A percentile compares a stretch with the other conserved stretches of the same genome.
phyloP scores from a whole-genome alignment of 2,329 filamentous ascomycete species.

The Exophiala spinifera region DNA sequence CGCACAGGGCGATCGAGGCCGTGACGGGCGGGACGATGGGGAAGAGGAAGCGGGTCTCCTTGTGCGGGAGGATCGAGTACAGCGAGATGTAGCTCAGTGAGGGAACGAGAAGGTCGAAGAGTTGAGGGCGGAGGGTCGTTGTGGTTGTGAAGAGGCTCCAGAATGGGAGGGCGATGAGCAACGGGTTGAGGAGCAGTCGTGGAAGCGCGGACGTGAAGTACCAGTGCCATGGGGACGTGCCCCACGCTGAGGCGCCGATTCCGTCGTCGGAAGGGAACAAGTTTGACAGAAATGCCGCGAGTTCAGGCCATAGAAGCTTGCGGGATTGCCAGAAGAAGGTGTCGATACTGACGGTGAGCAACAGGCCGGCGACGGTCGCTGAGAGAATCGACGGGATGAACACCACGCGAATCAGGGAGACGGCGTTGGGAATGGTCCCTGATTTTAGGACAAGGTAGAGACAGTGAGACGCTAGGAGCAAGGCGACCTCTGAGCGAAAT shows the following conservation, averaged over 20 bases:
- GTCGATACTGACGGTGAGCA: slow-evolving; percentile 71
- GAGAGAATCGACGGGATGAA: slow-evolving; percentile 65
- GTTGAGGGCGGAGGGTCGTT: slow-evolving; percentile 39
- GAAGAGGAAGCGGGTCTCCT: slow-evolving; percentile 93
- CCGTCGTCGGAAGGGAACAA: slow-evolving; percentile 67
- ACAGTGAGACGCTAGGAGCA: slow-evolving; percentile 69
- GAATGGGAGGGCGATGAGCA: slow-evolving; percentile 41
- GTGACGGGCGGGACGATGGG: slow-evolving; percentile 82
- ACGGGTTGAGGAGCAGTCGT: slow-evolving; percentile 77
- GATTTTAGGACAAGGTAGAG: slow-evolving; percentile 56
- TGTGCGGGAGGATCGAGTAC: slow-evolving; percentile 89
- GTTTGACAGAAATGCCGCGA: slow-evolving; percentile 87
- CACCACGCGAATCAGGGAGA: slow-evolving; percentile 19
- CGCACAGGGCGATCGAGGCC: slow-evolving; percentile 69
- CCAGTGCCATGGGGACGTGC: slow-evolving; percentile 77
- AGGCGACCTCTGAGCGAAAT: slow-evolving; percentile 84
- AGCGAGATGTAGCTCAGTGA: slow-evolving; percentile 68
- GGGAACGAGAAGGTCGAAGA: slow-evolving; percentile 61
- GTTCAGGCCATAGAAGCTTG: slow-evolving; percentile 80
- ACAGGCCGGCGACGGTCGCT: slow-evolving; percentile 65
- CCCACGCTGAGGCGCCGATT: slow-evolving; percentile 71
- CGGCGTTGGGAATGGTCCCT: slow-evolving; percentile 32
- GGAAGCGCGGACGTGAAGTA: slow-evolving; percentile 83
- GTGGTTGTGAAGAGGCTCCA: slow-evolving; percentile 8
- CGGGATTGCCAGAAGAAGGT: slow-evolving; percentile 84